Base-by-base conservation (phyloP, 2,329 filamentous ascomycete species). In the Furcasterigmium sp. region DNA sequence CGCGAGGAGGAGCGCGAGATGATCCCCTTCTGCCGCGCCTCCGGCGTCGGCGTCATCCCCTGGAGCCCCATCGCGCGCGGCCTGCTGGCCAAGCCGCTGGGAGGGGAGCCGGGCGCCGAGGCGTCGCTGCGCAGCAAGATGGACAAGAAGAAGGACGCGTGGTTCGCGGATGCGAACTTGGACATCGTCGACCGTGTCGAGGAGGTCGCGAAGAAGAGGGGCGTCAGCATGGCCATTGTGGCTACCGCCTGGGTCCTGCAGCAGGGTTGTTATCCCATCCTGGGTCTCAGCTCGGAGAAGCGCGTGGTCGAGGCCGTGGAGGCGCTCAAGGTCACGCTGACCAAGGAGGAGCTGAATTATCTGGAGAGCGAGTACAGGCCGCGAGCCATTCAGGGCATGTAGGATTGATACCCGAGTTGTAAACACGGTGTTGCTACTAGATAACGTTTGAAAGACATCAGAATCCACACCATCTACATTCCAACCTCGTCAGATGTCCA, bases 151-250 rank as follows among this genome's bases (percentile, higher is more conserved):
- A 45, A 42, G 45, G 26, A 55, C 55, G 23, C 59, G 46, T 26
- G 63, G 62, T 64, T 57, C 25, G 56, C 55, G 1, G 71, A 75
- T 15, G 62, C 63, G 1, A 76, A 81, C 47, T 25, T 56, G 10
- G 54, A 52, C 2, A 57, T 66, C 30, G 52, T 66, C 25, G 46
- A 58, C 45, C 42, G 59, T 3, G 53, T 66, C 2, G 70, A 82
- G 58, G 73, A 83, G 56, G 49, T 84, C 10, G 78, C 80, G 0
- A 65, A 69, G 47, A 77, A 78, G 61, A 72, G 72, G 50, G 73
- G 67, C 0, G 71, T 76, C 54, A 76, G 70, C 49, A 85, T 86
- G 75, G 76, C 77, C 20, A 74, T 82, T 41, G 74, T 86, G 15
- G 73, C 78, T 1, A 69, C 82, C 41, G 80, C 80, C 2, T 87